Conservation (phyloP, 768 basidiomycete species). For the Pleurotus giganteus region DNA sequence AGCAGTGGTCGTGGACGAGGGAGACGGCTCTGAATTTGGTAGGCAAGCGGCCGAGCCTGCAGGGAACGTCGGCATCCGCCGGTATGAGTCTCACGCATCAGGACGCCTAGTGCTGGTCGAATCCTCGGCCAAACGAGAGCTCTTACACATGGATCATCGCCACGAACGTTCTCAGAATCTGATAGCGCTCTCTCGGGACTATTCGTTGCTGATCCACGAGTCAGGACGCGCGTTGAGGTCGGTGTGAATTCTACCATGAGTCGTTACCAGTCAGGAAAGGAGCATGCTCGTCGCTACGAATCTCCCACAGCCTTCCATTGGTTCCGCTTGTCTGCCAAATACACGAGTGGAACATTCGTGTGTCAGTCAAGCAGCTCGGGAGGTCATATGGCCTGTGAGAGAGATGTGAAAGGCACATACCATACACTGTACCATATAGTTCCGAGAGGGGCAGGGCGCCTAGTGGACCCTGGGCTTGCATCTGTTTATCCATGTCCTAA, state of each 20-base stretch:
- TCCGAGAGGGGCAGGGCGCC: conserved; percentile 1
- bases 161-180: conserved; percentile 7
- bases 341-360: background rate
- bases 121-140: too few relatives aligned
- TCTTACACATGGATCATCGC: background rate
- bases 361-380: background rate
- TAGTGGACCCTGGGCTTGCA: conserved; percentile 10
- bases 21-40: background rate
- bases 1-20: background rate
- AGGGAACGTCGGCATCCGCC: conserved; percentile 1
- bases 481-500: conserved; percentile 22
- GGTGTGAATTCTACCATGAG: conserved; percentile 4
- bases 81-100: conserved; percentile 5
- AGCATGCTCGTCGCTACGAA: background rate
- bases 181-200: background rate
- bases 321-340: background rate
- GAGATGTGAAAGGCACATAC: conserved; percentile 6
- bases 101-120: too few relatives aligned
- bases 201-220: background rate
- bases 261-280: conserved; percentile 6
- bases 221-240: conserved; percentile 4
- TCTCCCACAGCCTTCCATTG: conserved; percentile 5
- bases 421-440: too few relatives aligned
- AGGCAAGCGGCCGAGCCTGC: background rate
- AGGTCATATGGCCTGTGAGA: conserved; percentile 4